These are phyloP conservation scores for Rutstroemia sp. DNA, from an alignment of 2,329 filamentous ascomycete genomes.

Conservation along the genomic window DNA sequence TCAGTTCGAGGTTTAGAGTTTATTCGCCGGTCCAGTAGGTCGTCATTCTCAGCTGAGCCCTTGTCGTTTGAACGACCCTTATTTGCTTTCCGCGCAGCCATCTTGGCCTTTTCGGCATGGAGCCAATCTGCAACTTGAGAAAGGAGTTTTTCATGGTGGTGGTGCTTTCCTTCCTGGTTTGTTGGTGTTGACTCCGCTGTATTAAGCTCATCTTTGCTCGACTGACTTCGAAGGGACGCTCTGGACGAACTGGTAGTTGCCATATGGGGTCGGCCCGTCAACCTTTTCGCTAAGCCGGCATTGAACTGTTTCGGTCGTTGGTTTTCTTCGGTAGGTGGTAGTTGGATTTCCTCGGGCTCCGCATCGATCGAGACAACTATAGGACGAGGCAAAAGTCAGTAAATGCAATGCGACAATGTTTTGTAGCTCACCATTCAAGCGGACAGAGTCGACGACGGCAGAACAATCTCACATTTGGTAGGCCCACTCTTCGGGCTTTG, in stretches of 20 bases:
- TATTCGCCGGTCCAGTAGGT: slow-evolving; percentile 11
- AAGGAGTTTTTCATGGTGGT: slow-evolving; percentile 47
- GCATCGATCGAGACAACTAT: slow-evolving; percentile 25
- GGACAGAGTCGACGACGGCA: no score
- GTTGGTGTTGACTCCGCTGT: slow-evolving; percentile 10
- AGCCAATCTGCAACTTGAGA: slow-evolving; percentile 79
- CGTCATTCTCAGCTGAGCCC: background rate
- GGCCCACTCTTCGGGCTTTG: slow-evolving; percentile 22
- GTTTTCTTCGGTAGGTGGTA: slow-evolving; percentile 16
- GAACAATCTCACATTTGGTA: slow-evolving; percentile 20
- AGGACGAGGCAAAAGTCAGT: no score
- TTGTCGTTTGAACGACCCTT: slow-evolving; percentile 26
- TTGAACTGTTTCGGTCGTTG: slow-evolving; percentile 23
- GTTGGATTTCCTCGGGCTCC: slow-evolving; percentile 20
- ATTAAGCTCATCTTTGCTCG: slow-evolving; percentile 20
- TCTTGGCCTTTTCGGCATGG: slow-evolving; percentile 67
- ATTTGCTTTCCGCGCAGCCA: slow-evolving; percentile 46
- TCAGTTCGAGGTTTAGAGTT: slow-evolving; percentile 34
- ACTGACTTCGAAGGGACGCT: slow-evolving; percentile 19
- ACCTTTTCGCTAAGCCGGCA: slow-evolving; percentile 18
- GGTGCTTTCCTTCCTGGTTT: slow-evolving; percentile 15
- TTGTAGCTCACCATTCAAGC: no score
- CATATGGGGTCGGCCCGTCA: slow-evolving; percentile 23
- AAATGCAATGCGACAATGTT: no score
- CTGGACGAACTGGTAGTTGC: slow-evolving; percentile 17